phyloP scores from a whole-genome alignment of 2,329 filamentous ascomycete species.

The Fusarium torulosum region DNA sequence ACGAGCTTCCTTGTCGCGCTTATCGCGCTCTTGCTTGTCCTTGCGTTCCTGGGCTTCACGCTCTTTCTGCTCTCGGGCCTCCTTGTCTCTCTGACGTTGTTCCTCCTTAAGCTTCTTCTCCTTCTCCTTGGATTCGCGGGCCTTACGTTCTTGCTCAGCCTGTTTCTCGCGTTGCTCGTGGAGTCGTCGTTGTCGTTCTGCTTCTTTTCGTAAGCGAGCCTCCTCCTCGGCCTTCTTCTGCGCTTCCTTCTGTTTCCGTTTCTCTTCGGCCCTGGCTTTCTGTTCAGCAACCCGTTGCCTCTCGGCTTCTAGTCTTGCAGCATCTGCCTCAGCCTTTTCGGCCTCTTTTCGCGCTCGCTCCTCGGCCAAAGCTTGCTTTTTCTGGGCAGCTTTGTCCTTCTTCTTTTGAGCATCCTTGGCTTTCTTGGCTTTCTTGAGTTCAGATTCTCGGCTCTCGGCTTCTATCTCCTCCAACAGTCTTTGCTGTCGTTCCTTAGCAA shows the following conservation, averaged over 20 bases:
- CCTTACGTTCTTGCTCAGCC: conserved; percentile 85
- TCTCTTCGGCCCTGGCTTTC: conserved; percentile 86
- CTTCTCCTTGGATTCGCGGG: conserved; percentile 69
- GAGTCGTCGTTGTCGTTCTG: conserved; percentile 81
- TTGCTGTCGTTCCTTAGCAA: conserved; percentile 90
- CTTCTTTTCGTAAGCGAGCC: conserved; percentile 85
- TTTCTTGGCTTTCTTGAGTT: conserved; percentile 90
- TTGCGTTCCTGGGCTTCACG: conserved; percentile 75
- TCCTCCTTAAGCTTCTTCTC: conserved; percentile 91
- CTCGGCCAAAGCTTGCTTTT: conserved; percentile 90
- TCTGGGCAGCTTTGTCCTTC: conserved; percentile 91
- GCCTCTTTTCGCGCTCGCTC: conserved; percentile 90
- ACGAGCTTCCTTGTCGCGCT: conserved; percentile 70
- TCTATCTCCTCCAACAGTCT: conserved; percentile 92
- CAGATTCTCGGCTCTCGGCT: conserved; percentile 82
- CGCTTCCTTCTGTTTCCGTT: conserved; percentile 89
- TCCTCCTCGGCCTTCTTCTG: conserved; percentile 93
- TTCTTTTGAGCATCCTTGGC: conserved; percentile 94
- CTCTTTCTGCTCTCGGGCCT: conserved; percentile 77
- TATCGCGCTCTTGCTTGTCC: conserved; percentile 72
- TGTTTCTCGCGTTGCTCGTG: conserved; percentile 90
- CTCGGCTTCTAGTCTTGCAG: conserved; percentile 79
- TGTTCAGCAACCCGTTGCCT: conserved; percentile 85
- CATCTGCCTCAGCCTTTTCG: conserved; percentile 89
- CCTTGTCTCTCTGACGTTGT: conserved; percentile 82